phyloP scores from a whole-genome alignment of 345 rosid species.

The Punica granatum region DNA sequence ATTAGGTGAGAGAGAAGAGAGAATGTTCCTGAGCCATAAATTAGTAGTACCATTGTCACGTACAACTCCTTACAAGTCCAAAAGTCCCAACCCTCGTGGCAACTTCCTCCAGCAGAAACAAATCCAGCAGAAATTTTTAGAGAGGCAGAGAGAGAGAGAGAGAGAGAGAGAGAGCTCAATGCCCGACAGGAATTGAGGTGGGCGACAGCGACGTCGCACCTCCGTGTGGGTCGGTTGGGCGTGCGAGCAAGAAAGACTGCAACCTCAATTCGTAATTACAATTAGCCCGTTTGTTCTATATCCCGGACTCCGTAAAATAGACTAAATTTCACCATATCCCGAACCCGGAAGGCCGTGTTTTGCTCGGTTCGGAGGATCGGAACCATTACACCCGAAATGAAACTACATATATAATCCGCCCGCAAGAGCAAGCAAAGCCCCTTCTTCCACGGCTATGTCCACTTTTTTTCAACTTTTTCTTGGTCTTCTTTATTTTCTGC shows the following conservation, averaged over 20 bases:
- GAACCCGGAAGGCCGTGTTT: too few relatives aligned
- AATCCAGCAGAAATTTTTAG: background rate
- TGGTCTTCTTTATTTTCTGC: too few relatives aligned
- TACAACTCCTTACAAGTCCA: background rate
- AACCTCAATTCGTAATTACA: too few relatives aligned
- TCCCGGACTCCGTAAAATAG: too few relatives aligned
- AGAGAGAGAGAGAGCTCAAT: background rate
- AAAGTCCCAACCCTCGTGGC: background rate
- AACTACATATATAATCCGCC: slow-evolving; percentile 13
- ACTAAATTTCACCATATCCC: too few relatives aligned
- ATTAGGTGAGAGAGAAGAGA: background rate
- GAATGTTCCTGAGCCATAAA: background rate
- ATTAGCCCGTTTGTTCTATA: too few relatives aligned
- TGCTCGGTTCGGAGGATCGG: background rate
- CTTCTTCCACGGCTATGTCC: background rate
- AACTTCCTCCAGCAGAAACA: background rate
- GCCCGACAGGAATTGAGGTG: background rate
- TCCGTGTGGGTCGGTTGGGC: background rate
- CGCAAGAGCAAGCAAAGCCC: slow-evolving; percentile 33
- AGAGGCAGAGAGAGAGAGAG: too few relatives aligned
- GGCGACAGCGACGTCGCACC: slow-evolving; percentile 35
- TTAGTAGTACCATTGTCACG: background rate
- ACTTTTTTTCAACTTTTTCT: background rate
- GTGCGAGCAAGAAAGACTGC: background rate
- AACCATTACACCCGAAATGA: slow-evolving; percentile 4